Evolutionary conservation across 768 basidiomycete species (phyloP).

Genomic region (Suillus americanus): DNA sequence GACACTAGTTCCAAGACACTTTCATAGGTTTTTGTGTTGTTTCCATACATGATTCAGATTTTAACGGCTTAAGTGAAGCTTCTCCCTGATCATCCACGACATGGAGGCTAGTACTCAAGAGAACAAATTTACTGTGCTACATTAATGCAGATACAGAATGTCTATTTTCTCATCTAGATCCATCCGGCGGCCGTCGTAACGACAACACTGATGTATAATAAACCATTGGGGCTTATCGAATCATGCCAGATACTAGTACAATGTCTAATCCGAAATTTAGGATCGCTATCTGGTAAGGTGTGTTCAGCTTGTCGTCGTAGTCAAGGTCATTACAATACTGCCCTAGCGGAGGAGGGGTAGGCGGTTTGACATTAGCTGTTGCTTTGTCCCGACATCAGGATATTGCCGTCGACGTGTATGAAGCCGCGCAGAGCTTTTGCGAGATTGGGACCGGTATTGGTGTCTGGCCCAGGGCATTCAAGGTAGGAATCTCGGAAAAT

Average conservation of each 20-base stretch:
- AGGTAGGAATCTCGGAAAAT: slow-evolving; percentile 15
- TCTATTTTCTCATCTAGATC: not conserved
- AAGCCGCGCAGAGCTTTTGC: slow-evolving; percentile 46
- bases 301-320: not conserved
- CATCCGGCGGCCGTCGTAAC: not conserved
- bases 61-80: too few relatives aligned
- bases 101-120: too few relatives aligned
- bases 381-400: slow-evolving; percentile 42
- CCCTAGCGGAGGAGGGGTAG: slow-evolving; percentile 42
- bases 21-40: too few relatives aligned
- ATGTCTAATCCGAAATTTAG: slow-evolving; percentile 25
- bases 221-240: too few relatives aligned
- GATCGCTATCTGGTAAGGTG: slow-evolving; percentile 26
- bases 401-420: slow-evolving; percentile 57
- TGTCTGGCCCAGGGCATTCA: slow-evolving; percentile 36
- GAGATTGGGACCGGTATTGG: slow-evolving; percentile 65
- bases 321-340: not conserved
- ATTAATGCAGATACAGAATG: too few relatives aligned
- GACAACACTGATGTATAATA: not conserved
- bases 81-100: too few relatives aligned
- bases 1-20: too few relatives aligned
- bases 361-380: slow-evolving; percentile 38
- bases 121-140: too few relatives aligned
- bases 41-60: too few relatives aligned
- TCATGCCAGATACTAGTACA: too few relatives aligned